Evolutionary conservation across 106 monocot genomes (phyloP), one percentile per base, ranked within the genome.

Genomic region (Acanthochlamys bracteata): DNA sequence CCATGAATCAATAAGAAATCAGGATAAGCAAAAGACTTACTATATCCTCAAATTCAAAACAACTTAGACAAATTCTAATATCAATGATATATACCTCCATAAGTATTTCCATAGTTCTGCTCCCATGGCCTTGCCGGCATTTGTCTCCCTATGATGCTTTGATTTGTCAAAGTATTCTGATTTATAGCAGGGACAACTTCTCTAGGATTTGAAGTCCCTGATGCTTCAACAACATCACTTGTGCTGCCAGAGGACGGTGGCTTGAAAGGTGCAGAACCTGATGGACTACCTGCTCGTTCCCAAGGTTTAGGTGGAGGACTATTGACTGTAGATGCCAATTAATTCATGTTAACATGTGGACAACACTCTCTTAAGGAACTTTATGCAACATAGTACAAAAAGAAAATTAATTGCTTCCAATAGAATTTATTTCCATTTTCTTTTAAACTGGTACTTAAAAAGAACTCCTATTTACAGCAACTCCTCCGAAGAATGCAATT

Each of bases 141-240:
- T 25, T 88, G 76, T 52, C 92, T 85, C 11, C 66, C 42, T 43
- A 91, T 40, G 64, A 74, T 25, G 42, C 59, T 85, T 40, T 15
- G 43, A 46, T 70, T 80, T 66, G 39, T 46, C 10, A 72, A 7
- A 11, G 54, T 45, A 57, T 61, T 71, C 46, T 63, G 67, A 33
- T 78, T 65, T 14, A 69, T 55, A 57, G 42, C 69, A 40, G 87
- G 33, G 41, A 87, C 82, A 53, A 85, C 55, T 67, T 99, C 92
- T 52, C 98, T 92, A 43, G 96, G 91, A 63, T 85, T 91, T 46
- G 98, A 76, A 21, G 88, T 89, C n/a, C 98, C 98, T 13, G 98
- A 99, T 41, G 88, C 73, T 75, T 99, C 92, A 52, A 99, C 92
- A 26, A 89, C 71, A 42, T 85, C 82, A 73, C 81, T 92, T 33